Conservation (phyloP, 169 alveolate genomes). For the Cryptosporidium sp. region DNA sequence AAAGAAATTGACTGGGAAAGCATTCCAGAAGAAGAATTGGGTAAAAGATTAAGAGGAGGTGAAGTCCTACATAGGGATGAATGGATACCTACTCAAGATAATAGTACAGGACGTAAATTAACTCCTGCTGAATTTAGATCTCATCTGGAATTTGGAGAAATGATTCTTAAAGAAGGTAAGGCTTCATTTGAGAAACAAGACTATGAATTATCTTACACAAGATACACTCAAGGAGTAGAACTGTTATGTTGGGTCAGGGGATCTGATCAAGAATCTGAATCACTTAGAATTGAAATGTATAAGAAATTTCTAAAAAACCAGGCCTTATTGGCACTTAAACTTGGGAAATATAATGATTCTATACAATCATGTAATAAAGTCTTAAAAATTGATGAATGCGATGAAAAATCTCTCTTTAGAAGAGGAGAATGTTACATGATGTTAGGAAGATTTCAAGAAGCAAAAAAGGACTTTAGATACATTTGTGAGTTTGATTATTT, state of each 20-base stretch:
- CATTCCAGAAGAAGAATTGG: conserved; percentile 63
- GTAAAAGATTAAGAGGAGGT: conserved; percentile 69
- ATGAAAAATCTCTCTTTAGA: conserved; percentile 56
- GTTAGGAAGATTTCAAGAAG: conserved; percentile 61
- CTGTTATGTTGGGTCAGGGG: conserved; percentile 69
- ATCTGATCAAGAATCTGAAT: conserved; percentile 13
- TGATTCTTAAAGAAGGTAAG: conserved; percentile 43
- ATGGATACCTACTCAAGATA: conserved; percentile 66
- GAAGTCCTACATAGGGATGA: conserved; percentile 65
- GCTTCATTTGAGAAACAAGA: conserved; percentile 33
- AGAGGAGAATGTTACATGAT: conserved; percentile 71
- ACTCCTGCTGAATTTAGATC: conserved; percentile 18
- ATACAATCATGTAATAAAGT: conserved; percentile 59
- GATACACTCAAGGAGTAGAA: conserved; percentile 73
- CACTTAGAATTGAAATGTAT: conserved; percentile 24
- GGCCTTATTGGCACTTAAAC: conserved; percentile 39
- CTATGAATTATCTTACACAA: conserved; percentile 29
- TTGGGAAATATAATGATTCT: conserved; percentile 66
- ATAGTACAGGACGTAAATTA: conserved; percentile 22
- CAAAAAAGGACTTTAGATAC: conserved; percentile 61
- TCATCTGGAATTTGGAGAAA: conserved; percentile 57
- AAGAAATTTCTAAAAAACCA: conserved; percentile 59
- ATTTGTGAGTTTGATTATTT: conserved; percentile 65
- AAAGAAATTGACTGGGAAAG: conserved; percentile 65
- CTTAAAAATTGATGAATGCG: conserved; percentile 57